Evolutionary conservation across 306 rosid species (phyloP).

Genomic region (Vicia faba): DNA sequence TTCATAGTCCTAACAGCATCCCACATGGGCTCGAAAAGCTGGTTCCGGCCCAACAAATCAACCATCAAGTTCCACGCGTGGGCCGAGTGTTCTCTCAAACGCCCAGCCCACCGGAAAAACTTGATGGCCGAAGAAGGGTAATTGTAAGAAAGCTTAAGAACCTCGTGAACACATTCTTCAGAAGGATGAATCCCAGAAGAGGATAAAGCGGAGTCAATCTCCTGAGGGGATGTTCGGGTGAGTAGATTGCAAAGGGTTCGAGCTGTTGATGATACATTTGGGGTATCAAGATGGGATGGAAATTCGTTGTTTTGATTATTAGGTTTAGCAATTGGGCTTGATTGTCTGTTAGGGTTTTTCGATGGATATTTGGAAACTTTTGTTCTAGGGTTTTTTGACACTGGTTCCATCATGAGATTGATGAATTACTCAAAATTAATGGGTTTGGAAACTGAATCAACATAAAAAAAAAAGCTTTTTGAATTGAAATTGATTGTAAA

Average conservation of each 20-base stretch:
- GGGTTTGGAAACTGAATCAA: not conserved
- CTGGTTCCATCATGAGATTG: slow-evolving; percentile 41
- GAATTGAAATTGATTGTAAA: too few relatives aligned
- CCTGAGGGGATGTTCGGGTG: slow-evolving; percentile 49
- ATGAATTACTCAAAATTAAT: not conserved
- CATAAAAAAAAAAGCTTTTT: not conserved
- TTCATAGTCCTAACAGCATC: slow-evolving; percentile 74
- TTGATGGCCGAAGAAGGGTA: slow-evolving; percentile 67
- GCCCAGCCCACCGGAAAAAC: slow-evolving; percentile 75
- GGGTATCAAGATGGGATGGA: slow-evolving; percentile 40
- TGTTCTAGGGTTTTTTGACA: slow-evolving; percentile 47
- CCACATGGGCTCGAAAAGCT: slow-evolving; percentile 76
- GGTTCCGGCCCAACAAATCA: slow-evolving; percentile 64
- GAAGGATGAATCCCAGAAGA: slow-evolving; percentile 54
- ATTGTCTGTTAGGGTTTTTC: slow-evolving; percentile 35
- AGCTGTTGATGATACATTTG: slow-evolving; percentile 47
- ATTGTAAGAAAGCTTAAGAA: slow-evolving; percentile 56
- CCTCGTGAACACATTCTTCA: slow-evolving; percentile 46
- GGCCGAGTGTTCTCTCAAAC: slow-evolving; percentile 45
- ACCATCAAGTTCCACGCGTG: slow-evolving; percentile 72
- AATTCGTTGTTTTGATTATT: slow-evolving; percentile 35
- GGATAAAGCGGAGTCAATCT: slow-evolving; percentile 52
- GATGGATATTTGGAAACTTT: slow-evolving; percentile 28
- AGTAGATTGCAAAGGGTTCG: slow-evolving; percentile 54
- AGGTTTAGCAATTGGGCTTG: slow-evolving; percentile 33